Conservation (phyloP, 163 green algal genomes). For the Scenedesmus sp. region DNA sequence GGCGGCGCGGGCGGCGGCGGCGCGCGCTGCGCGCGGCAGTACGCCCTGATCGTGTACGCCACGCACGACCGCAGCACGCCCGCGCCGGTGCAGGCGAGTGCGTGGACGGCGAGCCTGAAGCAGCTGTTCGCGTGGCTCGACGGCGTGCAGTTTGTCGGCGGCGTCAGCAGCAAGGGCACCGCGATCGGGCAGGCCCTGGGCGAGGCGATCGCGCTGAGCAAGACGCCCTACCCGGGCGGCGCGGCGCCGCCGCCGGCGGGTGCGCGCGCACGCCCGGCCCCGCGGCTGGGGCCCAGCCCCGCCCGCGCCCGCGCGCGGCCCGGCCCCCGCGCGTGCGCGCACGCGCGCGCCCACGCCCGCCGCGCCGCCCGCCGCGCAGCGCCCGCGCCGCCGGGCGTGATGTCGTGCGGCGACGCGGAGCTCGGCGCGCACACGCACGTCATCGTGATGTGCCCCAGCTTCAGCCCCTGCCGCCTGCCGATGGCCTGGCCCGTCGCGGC, state of each 20-base stretch:
- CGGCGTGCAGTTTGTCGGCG: slow-evolving; percentile 40
- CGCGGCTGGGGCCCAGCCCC: no score
- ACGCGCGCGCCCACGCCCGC: neutral
- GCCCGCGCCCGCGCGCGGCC: no score
- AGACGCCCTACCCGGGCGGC: slow-evolving; percentile 14
- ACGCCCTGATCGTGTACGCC: slow-evolving; percentile 29
- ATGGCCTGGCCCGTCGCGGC: slow-evolving; percentile 14
- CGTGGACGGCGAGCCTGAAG: slow-evolving; percentile 5
- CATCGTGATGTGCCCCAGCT: slow-evolving; percentile 1
- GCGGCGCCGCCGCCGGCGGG: slow-evolving; percentile 14
- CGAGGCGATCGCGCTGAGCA: slow-evolving; percentile 24
- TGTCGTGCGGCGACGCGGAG: neutral
- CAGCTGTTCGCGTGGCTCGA: slow-evolving; percentile 31
- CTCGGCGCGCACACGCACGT: slow-evolving; percentile 26
- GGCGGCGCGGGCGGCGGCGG: neutral
- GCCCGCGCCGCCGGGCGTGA: neutral
- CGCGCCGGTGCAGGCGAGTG: slow-evolving; percentile 18
- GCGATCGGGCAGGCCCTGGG: slow-evolving; percentile 23
- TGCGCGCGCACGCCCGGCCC: neutral
- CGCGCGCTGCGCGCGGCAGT: slow-evolving; percentile 4
- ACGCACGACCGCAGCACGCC: slow-evolving; percentile 24
- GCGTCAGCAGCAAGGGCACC: slow-evolving; percentile 28
- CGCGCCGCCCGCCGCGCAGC: neutral
- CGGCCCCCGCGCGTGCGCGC: no score
- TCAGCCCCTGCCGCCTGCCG: slow-evolving; percentile 41